Conservation (phyloP, 2,329 filamentous ascomycete species). For the Zymoseptoria ardabiliae region DNA sequence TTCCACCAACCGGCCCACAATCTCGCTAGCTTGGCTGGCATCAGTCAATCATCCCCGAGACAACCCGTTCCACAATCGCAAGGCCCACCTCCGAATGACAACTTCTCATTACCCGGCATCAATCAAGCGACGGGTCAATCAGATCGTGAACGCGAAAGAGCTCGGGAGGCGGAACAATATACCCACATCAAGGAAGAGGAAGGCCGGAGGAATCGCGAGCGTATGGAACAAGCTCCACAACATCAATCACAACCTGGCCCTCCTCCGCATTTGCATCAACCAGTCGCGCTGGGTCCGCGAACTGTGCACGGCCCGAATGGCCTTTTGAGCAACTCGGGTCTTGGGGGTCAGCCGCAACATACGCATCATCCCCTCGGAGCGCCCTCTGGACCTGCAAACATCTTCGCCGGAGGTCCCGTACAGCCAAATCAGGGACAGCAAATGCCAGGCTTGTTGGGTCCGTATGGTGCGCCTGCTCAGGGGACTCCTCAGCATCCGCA, state of each 20-base stretch:
- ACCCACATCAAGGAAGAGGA: slow-evolving; percentile 52
- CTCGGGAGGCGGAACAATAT: slow-evolving; percentile 46
- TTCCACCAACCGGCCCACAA: slow-evolving; percentile 37
- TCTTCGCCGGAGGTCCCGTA: slow-evolving; percentile 66
- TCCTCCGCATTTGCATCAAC: slow-evolving; percentile 84
- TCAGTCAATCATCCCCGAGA: slow-evolving; percentile 40
- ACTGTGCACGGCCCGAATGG: slow-evolving; percentile 91
- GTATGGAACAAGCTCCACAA: slow-evolving; percentile 60
- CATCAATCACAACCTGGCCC: slow-evolving; percentile 80
- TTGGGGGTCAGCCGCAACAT: slow-evolving; percentile 40
- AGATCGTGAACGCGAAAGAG: slow-evolving; percentile 40
- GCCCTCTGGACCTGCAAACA: slow-evolving; percentile 52
- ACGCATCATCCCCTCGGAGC: slow-evolving; percentile 49
- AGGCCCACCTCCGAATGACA: slow-evolving; percentile 29
- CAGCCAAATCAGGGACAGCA: slow-evolving; percentile 53
- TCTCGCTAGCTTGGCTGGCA: slow-evolving; percentile 38
- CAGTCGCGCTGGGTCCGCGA: slow-evolving; percentile 69
- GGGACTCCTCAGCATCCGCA: slow-evolving; percentile 22
- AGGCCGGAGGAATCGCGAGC: slow-evolving; percentile 53
- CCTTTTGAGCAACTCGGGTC: slow-evolving; percentile 57
- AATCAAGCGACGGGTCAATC: slow-evolving; percentile 38
- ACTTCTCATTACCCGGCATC: slow-evolving; percentile 39
- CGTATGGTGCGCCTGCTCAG: slow-evolving; percentile 28
- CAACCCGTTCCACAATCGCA: slow-evolving; percentile 27
- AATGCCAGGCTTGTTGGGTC: slow-evolving; percentile 43